Percentiles rank a stretch among this genome's conserved stretches.
Evolutionary conservation across 176 grass and related monocot species (phyloP).

Genomic region (Dendrocalamus sinicus): DNA sequence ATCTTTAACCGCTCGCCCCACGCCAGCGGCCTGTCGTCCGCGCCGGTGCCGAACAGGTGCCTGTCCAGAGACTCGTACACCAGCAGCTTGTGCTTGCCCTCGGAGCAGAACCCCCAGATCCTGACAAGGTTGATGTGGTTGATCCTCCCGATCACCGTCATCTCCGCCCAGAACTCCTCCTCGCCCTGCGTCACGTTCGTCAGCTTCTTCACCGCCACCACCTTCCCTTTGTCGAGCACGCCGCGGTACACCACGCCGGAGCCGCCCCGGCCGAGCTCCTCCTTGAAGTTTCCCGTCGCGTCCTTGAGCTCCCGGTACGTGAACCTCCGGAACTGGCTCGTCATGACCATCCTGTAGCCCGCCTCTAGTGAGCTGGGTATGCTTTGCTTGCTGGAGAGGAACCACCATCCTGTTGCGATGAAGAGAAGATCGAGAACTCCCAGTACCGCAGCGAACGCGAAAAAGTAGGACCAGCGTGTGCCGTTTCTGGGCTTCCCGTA

Average conservation of each 20-base stretch:
- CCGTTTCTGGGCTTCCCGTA: no score
- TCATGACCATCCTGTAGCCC: constrained; percentile 78
- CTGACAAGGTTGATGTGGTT: constrained; percentile 82
- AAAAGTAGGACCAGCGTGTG: constrained; percentile 70
- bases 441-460: constrained; percentile 55
- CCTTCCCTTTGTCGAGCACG: constrained; percentile 49
- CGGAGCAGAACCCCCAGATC: constrained; percentile 71
- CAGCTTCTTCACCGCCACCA: constrained; percentile 62
- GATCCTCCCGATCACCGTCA: constrained; percentile 70
- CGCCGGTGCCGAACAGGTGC: constrained; percentile 50
- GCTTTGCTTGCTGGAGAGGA: constrained; percentile 59
- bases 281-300: constrained; percentile 60
- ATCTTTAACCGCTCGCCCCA: constrained; percentile 77
- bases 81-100: constrained; percentile 52
- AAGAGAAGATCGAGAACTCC: constrained; percentile 61
- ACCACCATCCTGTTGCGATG: constrained; percentile 70
- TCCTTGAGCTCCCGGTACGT: constrained; percentile 64
- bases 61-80: constrained; percentile 77
- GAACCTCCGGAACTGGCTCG: constrained; percentile 65
- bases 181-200: constrained; percentile 48
- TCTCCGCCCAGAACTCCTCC: constrained; percentile 75
- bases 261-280: constrained; percentile 52
- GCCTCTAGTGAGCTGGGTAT: constrained; percentile 59
- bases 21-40: no score
- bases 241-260: constrained; percentile 55